A percentile compares a stretch with the other conserved stretches of the same genome.
Conservation (phyloP, 73 alveolate species). For the Stentor roeselii region DNA sequence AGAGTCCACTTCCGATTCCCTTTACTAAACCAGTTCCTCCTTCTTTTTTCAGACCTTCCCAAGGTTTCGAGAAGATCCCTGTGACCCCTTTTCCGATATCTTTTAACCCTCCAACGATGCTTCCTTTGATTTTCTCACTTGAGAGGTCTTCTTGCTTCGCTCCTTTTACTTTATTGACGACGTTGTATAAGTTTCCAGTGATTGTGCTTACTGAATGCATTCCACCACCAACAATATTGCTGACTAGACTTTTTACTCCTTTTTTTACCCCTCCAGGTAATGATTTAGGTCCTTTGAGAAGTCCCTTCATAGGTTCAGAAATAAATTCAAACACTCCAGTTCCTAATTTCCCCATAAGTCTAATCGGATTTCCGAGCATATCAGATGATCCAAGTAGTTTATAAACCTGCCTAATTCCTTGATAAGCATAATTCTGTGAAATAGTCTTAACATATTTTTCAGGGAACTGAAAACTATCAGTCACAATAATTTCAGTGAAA, state of each 20-base stretch:
- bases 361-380: slow-evolving; percentile 89
- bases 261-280: slow-evolving; percentile 87
- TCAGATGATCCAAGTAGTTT: slow-evolving; percentile 81
- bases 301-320: slow-evolving; percentile 89
- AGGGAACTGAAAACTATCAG: slow-evolving; percentile 45
- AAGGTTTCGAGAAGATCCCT: slow-evolving; percentile 82
- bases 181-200: slow-evolving; percentile 84
- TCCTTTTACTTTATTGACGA: slow-evolving; percentile 75
- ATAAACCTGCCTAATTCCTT: slow-evolving; percentile 75
- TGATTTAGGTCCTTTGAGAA: slow-evolving; percentile 81
- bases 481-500: slow-evolving; percentile 45
- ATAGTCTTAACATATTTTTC: slow-evolving; percentile 21
- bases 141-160: slow-evolving; percentile 47
- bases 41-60: slow-evolving; percentile 63
- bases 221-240: slow-evolving; percentile 75
- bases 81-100: slow-evolving; percentile 70
- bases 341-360: slow-evolving; percentile 83
- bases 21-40: slow-evolving; percentile 80
- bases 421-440: slow-evolving; percentile 53
- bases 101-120: slow-evolving; percentile 70
- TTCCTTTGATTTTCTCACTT: slow-evolving; percentile 73
- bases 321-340: slow-evolving; percentile 91
- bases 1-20: slow-evolving; percentile 80
- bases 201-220: slow-evolving; percentile 80
- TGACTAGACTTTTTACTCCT: slow-evolving; percentile 73